Evolutionary conservation across 2,329 filamentous ascomycete species (phyloP).

Genomic region (Clarireedia hainanense): DNA sequence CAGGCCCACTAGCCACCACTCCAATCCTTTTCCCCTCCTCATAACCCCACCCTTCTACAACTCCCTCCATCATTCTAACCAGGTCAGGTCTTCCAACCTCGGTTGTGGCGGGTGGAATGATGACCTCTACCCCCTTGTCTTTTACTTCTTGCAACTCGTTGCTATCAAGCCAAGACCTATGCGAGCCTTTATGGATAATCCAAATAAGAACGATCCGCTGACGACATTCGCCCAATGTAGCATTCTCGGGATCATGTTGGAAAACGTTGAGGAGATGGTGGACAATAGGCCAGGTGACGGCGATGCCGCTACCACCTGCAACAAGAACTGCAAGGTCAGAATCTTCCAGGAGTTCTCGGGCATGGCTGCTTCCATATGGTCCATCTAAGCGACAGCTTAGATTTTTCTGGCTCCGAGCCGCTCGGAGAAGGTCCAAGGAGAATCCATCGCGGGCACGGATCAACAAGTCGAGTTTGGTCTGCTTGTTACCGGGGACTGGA

Average conservation of each 20-base stretch:
- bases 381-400: slow-evolving; percentile 50
- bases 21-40: slow-evolving; percentile 35
- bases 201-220: slow-evolving; percentile 46
- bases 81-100: slow-evolving; percentile 48
- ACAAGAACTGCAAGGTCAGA: slow-evolving; percentile 46
- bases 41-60: slow-evolving; percentile 19
- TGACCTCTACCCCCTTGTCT: slow-evolving; percentile 41
- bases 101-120: slow-evolving; percentile 46
- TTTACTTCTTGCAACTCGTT: slow-evolving; percentile 42
- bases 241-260: slow-evolving; percentile 15
- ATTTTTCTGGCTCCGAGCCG: slow-evolving; percentile 38
- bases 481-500: slow-evolving; percentile 31
- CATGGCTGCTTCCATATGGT: slow-evolving; percentile 53
- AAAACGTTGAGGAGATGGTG: slow-evolving; percentile 37
- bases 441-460: slow-evolving; percentile 55
- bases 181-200: slow-evolving; percentile 46
- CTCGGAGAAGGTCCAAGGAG: slow-evolving; percentile 44
- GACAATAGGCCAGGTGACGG: slow-evolving; percentile 53
- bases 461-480: slow-evolving; percentile 48
- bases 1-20: slow-evolving; percentile 54
- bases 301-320: slow-evolving; percentile 57
- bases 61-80: slow-evolving; percentile 33
- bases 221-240: slow-evolving; percentile 9
- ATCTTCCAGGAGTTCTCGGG: slow-evolving; percentile 43
- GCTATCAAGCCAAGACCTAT: slow-evolving; percentile 46